Base-by-base conservation (phyloP, 164 flowering plant species). In the Magnolia kwangsiensis region DNA sequence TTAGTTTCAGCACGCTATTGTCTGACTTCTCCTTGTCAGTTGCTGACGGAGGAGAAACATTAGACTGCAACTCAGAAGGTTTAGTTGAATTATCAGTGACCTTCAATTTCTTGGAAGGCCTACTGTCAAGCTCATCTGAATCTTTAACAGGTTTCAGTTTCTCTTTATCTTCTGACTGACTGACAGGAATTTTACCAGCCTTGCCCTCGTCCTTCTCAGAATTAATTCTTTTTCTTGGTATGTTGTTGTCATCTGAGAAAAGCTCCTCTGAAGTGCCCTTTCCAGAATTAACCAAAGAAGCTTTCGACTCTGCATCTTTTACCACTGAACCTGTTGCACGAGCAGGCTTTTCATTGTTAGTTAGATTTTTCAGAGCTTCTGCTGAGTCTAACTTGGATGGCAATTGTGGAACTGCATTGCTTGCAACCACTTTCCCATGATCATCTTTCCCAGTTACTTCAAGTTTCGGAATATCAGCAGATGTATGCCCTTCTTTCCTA, bases 41-140 rank as follows among this genome's bases (percentile, higher is more conserved):
- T 58, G 69, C 51, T 51, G 59, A 66, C 23, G 50, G 21, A 31
- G 71, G 59, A 69, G 79, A 76, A 23, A 59, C 11, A 63, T 19
- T 23, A 51, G 67, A 16, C 63, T 69, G 66, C 37, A 8, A 64
- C 49, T 78, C 80, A 18, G 73, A 69, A 23, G 66, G 20, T 75
- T 72, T 78, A 78, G 76, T 9, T 68, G 78, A 82, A 75, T 72
- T 70, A 72, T 83, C 89, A 71, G n/a, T 29, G n/a, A 82, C 14
- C 51, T 79, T 86, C 21, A 55, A 16, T 29, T 23, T 18, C 71
- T 77, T 78, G 70, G 50, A 74, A 66, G 68, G 19, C 21, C 8
- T 71, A 75, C 59, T 73, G 51, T n/a, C 74, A 55, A 55, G 71
- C 50, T 58, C 75, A 59, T 69, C 66, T 11, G 61, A 55, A 55